Percentiles rank a stretch among this genome's conserved stretches.
Conservation (phyloP, 2,329 filamentous ascomycete species). For the Talaromyces islandicus region DNA sequence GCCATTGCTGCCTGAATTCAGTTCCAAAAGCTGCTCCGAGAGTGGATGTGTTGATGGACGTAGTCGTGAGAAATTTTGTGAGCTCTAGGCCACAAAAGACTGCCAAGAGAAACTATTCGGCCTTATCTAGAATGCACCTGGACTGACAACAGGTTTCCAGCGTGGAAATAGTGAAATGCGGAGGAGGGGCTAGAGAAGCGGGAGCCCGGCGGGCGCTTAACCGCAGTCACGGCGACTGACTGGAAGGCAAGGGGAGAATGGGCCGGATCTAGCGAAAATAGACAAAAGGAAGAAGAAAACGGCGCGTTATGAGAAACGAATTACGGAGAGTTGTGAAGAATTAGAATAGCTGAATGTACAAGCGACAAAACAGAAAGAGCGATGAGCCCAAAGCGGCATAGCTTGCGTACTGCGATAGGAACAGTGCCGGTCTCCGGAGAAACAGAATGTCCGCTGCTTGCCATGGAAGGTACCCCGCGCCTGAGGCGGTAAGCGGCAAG, state of each 20-base stretch:
- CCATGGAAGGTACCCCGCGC: neutral
- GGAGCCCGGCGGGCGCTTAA: neutral
- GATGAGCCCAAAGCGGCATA: neutral
- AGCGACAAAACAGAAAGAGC: neutral
- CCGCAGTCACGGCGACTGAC: neutral
- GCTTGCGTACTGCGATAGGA: neutral
- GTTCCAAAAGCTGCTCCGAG: neutral
- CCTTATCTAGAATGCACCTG: neutral
- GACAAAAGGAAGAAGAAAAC: neutral
- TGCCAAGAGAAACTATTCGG: neutral
- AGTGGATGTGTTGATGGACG: neutral
- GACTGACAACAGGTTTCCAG: neutral
- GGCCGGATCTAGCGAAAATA: neutral
- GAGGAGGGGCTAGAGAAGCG: slow-evolving; percentile 7
- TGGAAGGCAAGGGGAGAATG: neutral
- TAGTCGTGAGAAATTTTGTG: neutral
- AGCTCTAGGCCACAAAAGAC: neutral
- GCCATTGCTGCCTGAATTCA: slow-evolving; percentile 27
- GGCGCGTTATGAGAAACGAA: neutral
- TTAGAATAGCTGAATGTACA: neutral
- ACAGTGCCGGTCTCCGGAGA: slow-evolving; percentile 17
- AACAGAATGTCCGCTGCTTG: slow-evolving; percentile 14
- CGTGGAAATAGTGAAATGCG: slow-evolving; percentile 14
- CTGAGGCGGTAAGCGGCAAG: neutral
- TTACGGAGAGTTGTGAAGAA: neutral